phyloP scores from a whole-genome alignment of 148 eudicot species.

The Rhododendron kiyosumense region DNA sequence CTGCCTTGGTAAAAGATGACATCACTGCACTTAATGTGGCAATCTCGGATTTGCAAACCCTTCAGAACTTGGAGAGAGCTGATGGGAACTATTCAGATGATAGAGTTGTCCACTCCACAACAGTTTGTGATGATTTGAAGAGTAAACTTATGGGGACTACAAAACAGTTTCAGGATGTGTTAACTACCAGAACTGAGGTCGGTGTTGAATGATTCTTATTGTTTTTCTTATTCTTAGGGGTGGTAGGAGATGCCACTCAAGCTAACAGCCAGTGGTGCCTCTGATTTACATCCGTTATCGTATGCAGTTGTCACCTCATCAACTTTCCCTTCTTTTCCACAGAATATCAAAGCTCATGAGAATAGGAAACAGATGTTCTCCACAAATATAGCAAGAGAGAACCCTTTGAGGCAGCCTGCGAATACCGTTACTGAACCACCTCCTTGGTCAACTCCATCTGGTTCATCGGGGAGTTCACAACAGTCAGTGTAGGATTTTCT shows the following conservation, averaged over 20 bases:
- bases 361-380: slow-evolving; percentile 75
- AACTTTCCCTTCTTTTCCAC: slow-evolving; percentile 1
- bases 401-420: slow-evolving; percentile 48
- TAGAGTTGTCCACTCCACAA: slow-evolving; percentile 54
- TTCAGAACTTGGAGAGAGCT: slow-evolving; percentile 54
- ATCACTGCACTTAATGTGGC: slow-evolving; percentile 70
- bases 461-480: slow-evolving; percentile 39
- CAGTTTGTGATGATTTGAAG: slow-evolving; percentile 81
- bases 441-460: slow-evolving; percentile 63
- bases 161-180: slow-evolving; percentile 75
- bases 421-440: slow-evolving; percentile 62
- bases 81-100: slow-evolving; percentile 65
- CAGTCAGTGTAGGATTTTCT: slow-evolving; percentile 34
- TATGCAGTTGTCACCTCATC: neutral
- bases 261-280: neutral
- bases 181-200: slow-evolving; percentile 80
- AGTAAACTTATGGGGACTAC: slow-evolving; percentile 79
- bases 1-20: slow-evolving; percentile 59
- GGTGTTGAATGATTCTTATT: neutral
- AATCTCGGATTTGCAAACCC: slow-evolving; percentile 66
- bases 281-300: neutral
- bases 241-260: slow-evolving; percentile 6
- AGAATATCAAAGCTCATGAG: slow-evolving; percentile 88
- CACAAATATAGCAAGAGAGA: slow-evolving; percentile 53
- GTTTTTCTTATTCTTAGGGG: neutral